phyloP scores from a whole-genome alignment of 2,329 filamentous ascomycete genomes.

The Pseudogymnoascus sp. region DNA sequence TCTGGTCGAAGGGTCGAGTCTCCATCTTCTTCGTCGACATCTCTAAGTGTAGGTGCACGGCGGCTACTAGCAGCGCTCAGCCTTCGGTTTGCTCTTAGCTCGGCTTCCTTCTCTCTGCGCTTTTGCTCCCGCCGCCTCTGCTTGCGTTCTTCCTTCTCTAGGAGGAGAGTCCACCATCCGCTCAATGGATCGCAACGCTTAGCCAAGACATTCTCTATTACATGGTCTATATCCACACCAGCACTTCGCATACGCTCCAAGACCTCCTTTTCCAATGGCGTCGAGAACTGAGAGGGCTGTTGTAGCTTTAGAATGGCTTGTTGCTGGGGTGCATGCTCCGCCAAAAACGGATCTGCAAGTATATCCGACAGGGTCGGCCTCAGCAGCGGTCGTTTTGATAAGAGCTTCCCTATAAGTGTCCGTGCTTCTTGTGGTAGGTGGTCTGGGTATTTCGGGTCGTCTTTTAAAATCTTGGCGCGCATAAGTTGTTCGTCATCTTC shows the following conservation, averaged over 20 bases:
- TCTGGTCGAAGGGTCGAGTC: conserved; percentile 37
- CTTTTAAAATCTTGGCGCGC: conserved; percentile 72
- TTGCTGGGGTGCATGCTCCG: conserved; percentile 79
- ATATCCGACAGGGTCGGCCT: conserved; percentile 79
- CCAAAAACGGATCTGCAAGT: conserved; percentile 76
- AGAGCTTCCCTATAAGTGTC: conserved; percentile 65
- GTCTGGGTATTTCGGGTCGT: conserved; percentile 79
- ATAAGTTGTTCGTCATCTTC: conserved; percentile 89
- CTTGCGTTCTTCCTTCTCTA: conserved; percentile 93
- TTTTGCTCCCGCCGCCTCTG: conserved; percentile 71
- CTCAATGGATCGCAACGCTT: conserved; percentile 84
- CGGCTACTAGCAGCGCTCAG: conserved; percentile 84
- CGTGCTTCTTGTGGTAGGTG: conserved; percentile 71
- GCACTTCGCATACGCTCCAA: conserved; percentile 87
- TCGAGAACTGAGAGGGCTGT: conserved; percentile 75
- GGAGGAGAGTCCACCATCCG: conserved; percentile 90
- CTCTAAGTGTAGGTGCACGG: conserved; percentile 66
- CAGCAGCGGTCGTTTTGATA: conserved; percentile 83
- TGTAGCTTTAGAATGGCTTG: conserved; percentile 80
- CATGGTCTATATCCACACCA: conserved; percentile 85
- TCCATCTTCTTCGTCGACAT: conserved; percentile 69
- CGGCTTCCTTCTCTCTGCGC: conserved; percentile 73
- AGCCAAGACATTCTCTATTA: conserved; percentile 87
- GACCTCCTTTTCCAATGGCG: conserved; percentile 79
- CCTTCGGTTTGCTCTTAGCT: conserved; percentile 69